Percentiles rank a stretch among this genome's conserved stretches.
Evolutionary conservation across 2,329 filamentous ascomycete genomes (phyloP).

Genomic region (Aspergillus unguis): DNA sequence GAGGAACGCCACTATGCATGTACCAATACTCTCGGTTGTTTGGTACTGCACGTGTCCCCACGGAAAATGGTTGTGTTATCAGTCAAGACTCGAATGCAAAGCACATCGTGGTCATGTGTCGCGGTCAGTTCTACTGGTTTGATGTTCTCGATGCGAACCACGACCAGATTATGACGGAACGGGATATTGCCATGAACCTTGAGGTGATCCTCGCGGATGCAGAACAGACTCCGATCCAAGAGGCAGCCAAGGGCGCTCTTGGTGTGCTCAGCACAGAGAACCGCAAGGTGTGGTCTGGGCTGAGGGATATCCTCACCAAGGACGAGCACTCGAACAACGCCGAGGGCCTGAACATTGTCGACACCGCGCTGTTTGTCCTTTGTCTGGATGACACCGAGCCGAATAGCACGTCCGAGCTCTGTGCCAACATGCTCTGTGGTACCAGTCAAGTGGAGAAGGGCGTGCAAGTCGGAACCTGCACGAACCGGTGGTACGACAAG

Average conservation of each 20-base stretch:
- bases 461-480: constrained; percentile 95
- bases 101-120: constrained; percentile 88
- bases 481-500: constrained; percentile 99
- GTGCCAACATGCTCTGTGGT: constrained; percentile 97
- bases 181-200: constrained; percentile 85
- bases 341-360: constrained; percentile 91
- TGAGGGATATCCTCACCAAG: constrained; percentile 81
- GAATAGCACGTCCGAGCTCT: constrained; percentile 74
- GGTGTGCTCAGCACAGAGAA: constrained; percentile 96
- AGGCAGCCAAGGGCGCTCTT: constrained; percentile 90
- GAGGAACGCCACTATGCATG: constrained; percentile 88
- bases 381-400: constrained; percentile 93
- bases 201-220: constrained; percentile 92
- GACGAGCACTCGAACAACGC: constrained; percentile 91
- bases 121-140: constrained; percentile 98
- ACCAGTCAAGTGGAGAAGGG: constrained; percentile 88
- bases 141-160: constrained; percentile 93
- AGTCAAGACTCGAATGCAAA: constrained; percentile 91
- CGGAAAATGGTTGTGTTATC: constrained; percentile 91
- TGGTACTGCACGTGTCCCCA: constrained; percentile 89
- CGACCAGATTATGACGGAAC: constrained; percentile 95
- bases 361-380: constrained; percentile 87
- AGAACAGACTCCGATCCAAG: constrained; percentile 80
- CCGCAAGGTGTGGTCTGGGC: constrained; percentile 88
- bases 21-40: constrained; percentile 96